These are phyloP conservation scores for Trichoderma semiorbis DNA, from an alignment of 2,329 filamentous ascomycete species.

Conservation along the genomic window DNA sequence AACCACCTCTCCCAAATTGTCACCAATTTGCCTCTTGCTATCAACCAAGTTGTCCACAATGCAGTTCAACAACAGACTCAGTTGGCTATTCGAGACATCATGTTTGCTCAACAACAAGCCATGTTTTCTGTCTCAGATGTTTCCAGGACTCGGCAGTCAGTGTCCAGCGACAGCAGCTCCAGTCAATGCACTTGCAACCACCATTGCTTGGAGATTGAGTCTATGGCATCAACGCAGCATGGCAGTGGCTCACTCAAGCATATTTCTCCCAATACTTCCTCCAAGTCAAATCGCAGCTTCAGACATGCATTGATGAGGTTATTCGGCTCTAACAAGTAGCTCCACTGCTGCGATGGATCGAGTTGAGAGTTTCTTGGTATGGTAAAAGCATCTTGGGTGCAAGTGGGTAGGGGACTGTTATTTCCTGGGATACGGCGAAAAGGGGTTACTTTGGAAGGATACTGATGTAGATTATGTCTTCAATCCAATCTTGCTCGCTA, in stretches of 20 bases:
- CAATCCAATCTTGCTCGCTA: neutral
- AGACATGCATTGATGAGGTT: neutral
- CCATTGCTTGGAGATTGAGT: neutral
- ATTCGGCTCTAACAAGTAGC: neutral
- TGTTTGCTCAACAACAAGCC: conserved; percentile 25
- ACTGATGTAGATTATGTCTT: neutral
- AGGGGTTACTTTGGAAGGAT: neutral
- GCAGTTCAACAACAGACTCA: conserved; percentile 26
- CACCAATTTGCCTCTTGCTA: conserved; percentile 25
- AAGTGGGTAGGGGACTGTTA: neutral
- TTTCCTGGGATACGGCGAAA: neutral
- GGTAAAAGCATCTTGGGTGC: neutral
- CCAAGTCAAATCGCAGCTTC: neutral
- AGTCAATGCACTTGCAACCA: neutral
- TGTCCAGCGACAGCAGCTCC: neutral
- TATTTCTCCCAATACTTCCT: neutral
- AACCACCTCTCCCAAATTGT: conserved; percentile 27
- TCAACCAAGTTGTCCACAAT: conserved; percentile 27
- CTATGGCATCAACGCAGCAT: neutral
- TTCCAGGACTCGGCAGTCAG: neutral
- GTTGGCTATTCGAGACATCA: conserved; percentile 22
- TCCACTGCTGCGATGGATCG: neutral
- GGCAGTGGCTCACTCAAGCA: neutral
- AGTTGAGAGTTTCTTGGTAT: neutral
- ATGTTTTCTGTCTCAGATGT: conserved; percentile 12